Conservation (phyloP, 2,329 filamentous ascomycete species). For the Trichoderma endophyticum region DNA sequence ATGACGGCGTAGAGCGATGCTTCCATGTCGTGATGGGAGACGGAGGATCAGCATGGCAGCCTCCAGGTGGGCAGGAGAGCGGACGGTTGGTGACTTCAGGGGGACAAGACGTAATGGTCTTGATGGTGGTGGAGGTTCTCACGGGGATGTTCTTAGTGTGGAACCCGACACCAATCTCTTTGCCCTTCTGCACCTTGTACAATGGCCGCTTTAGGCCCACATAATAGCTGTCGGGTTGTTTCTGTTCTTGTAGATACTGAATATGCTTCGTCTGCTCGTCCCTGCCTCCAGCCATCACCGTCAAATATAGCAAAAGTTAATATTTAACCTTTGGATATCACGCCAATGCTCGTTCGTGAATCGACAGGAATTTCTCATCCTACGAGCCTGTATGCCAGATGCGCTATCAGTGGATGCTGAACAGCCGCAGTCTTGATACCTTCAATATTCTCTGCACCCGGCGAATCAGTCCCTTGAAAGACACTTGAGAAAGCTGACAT, state of each 20-base stretch:
- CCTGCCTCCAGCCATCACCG: neutral
- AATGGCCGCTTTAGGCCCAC: too few relatives aligned
- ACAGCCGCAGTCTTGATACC: neutral
- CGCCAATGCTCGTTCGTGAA: too few relatives aligned
- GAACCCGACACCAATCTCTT: neutral
- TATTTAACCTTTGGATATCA: too few relatives aligned
- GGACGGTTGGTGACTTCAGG: slow-evolving; percentile 43
- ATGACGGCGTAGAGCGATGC: neutral
- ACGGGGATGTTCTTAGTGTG: neutral
- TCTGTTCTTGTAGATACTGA: too few relatives aligned
- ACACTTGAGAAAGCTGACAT: too few relatives aligned
- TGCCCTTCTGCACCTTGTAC: neutral
- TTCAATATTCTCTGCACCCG: too few relatives aligned
- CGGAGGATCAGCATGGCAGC: neutral
- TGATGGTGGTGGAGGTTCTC: slow-evolving; percentile 15
- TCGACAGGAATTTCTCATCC: too few relatives aligned
- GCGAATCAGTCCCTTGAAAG: too few relatives aligned
- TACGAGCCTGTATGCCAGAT: neutral
- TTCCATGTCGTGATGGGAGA: neutral
- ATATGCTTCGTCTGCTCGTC: neutral
- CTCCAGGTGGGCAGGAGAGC: neutral
- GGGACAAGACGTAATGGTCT: slow-evolving; percentile 42
- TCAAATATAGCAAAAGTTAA: neutral
- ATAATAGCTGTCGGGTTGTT: too few relatives aligned
- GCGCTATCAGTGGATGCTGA: neutral